Evolutionary conservation across 139 green algal genomes (phyloP), one percentile per base, ranked within the genome.

Genomic region (Spirogloea muscicola): DNA sequence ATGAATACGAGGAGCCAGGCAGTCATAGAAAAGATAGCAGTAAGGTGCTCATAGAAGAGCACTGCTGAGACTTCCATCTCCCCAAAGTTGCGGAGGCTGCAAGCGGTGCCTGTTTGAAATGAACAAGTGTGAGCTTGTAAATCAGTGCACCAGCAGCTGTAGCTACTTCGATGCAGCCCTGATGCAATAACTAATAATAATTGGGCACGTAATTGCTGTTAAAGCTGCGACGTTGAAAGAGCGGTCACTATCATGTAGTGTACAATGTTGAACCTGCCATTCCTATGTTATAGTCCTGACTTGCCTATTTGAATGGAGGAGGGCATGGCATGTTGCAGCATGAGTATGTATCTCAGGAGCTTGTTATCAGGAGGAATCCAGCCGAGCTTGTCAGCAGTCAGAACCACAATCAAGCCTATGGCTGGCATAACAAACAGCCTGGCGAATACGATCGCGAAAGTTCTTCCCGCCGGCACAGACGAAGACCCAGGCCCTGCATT

Each of bases 221-320:
- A 64, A 16, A 64, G 29, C 29, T 42, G 29, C 10, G 36, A 64
- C 10, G 39, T 10, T 27, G 55, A 40, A 16, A 10, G 39, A 64
- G 55, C 36, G 55, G n/a, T n/a, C n/a, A n/a, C n/a, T n/a, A n/a
- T n/a, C n/a, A n/a, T n/a, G n/a, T n/a, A n/a, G n/a, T n/a, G n/a
- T n/a, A n/a, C n/a, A n/a, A n/a, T n/a, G n/a, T n/a, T n/a, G n/a
- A n/a, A n/a, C n/a, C n/a, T n/a, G n/a, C n/a, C n/a, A n/a, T n/a
- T n/a, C n/a, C n/a, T n/a, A n/a, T 64, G 55, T 10, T 13, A 64
- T 42, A 27, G 29, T 10, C 36, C 40, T 31, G 48, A 27, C 63
- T 44, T 40, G 64, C 66, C 66, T 33, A 74, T 40, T 68, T 74
- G 66, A 39, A 74, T 74, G 43, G 66, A 74, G 4, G 66, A 65